phyloP scores from a whole-genome alignment of 2,329 filamentous ascomycete species.

The Nemania abortiva region DNA sequence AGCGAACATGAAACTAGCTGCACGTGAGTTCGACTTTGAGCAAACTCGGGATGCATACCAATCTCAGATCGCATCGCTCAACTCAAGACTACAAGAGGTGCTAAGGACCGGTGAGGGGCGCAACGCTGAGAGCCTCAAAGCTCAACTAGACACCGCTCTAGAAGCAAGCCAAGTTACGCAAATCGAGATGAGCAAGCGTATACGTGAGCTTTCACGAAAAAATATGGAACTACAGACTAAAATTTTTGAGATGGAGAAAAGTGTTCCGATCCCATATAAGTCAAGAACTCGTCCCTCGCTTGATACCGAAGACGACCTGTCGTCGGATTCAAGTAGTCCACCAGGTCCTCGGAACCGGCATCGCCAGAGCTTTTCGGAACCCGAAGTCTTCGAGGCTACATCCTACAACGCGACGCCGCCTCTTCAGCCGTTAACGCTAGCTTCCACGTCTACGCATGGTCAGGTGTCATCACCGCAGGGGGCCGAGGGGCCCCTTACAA shows the following conservation, averaged over 20 bases:
- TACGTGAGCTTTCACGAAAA: constrained; percentile 62
- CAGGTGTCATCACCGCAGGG: constrained; percentile 56
- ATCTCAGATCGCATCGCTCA: constrained; percentile 62
- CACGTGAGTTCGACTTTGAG: constrained; percentile 61
- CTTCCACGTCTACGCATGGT: constrained; percentile 44
- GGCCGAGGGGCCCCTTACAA: constrained; percentile 49
- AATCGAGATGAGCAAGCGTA: constrained; percentile 65
- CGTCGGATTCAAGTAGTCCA: constrained; percentile 56
- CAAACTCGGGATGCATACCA: constrained; percentile 60
- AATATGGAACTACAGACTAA: constrained; percentile 65
- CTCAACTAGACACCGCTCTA: constrained; percentile 59
- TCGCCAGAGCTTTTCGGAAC: constrained; percentile 59
- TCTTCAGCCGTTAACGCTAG: constrained; percentile 53
- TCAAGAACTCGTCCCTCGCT: constrained; percentile 35
- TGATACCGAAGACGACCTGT: constrained; percentile 54
- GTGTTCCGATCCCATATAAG: constrained; percentile 44
- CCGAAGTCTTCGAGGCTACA: constrained; percentile 58
- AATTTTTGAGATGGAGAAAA: constrained; percentile 61
- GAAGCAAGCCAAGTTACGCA: constrained; percentile 67
- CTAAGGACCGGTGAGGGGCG: constrained; percentile 49
- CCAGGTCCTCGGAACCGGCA: constrained; percentile 54
- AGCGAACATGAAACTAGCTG: constrained; percentile 68
- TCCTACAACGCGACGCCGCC: constrained; percentile 60
- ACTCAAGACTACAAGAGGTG: constrained; percentile 58
- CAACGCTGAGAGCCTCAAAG: constrained; percentile 51